Percentiles rank a stretch among this genome's conserved stretches.
Conservation (phyloP, 2,329 filamentous ascomycete species). For the Sarocladium oryzae region DNA sequence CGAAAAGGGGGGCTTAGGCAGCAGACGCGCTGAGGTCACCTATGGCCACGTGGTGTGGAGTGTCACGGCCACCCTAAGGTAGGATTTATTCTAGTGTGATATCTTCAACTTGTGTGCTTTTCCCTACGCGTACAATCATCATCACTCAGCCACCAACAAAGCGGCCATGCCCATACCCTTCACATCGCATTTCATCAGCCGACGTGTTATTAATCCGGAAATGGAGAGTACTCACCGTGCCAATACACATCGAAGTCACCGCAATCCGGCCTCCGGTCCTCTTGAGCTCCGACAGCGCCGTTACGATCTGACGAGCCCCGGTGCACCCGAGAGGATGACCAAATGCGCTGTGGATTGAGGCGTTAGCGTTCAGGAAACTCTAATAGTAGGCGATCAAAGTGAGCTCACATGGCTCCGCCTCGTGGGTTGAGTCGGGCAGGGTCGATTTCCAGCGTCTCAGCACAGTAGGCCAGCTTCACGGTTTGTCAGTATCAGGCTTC, state of each 20-base stretch:
- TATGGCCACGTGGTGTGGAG: too few species aligned
- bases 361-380: background rate
- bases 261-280: background rate
- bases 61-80: too few species aligned
- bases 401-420: constrained; percentile 13
- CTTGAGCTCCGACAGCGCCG: constrained; percentile 10
- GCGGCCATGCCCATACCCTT: constrained; percentile 14
- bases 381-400: background rate
- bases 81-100: too few species aligned
- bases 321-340: constrained; percentile 16
- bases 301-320: constrained; percentile 14
- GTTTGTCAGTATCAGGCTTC: background rate
- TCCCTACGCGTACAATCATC: too few species aligned
- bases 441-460: background rate
- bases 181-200: background rate
- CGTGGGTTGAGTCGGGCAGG: background rate
- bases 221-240: background rate
- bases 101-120: too few species aligned
- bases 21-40: too few species aligned
- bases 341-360: constrained; percentile 9
- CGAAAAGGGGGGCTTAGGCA: too few species aligned
- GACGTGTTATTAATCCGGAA: background rate
- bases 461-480: background rate
- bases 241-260: constrained; percentile 10
- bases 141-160: constrained; percentile 9